Base-by-base conservation (phyloP, 768 basidiomycete species). In the Candolleomyces eurysporus region DNA sequence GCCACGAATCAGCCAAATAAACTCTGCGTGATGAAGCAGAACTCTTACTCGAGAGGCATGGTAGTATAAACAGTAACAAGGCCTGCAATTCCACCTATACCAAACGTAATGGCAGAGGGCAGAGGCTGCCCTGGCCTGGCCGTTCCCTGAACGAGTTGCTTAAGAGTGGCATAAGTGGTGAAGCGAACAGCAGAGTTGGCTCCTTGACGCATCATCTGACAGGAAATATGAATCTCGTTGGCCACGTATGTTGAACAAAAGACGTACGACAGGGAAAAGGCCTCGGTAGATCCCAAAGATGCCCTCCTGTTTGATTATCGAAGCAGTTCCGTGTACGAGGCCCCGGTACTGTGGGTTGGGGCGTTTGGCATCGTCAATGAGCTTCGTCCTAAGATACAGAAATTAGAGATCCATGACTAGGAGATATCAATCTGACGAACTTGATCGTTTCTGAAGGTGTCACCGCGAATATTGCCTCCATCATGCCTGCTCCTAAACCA, bases 361-460 rank as follows among this genome's bases (percentile, higher is more conserved):
- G 19, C 88, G 86, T 71, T 94, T 93, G 2, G 93, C 86, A 66
- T 98, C 97, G 68, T 95, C 95, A 61, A 99, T 96, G 60, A 98
- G 84, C 71, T 99, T 99, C 22, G 97, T 99, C 72, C 96, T 98
- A 9, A 11, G 36, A 21, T 36, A 40, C 26, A 26, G 26, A 26
- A 26, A 46, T 36, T 55, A 13, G 32, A 8, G 31, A 22, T 39
- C 51, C 40, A 55, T 11, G 49, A 21, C 45, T 48, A 39, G 54
- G 59, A 16, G 40, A 22, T 10, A 2, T 58, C 14, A 19, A 45
- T 36, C 4, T 26, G 1, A 74, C 91, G 46, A 52, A 96, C 96
- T 99, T 99, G 80, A 98, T 97, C 0, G 96, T 98, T 73, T 99
- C 96, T 13, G 93, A 95, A 3, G 96, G 96, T 0, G 96, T 98